Evolutionary conservation across 768 basidiomycete genomes (phyloP).

Genomic region (Sarcodon aspratus): DNA sequence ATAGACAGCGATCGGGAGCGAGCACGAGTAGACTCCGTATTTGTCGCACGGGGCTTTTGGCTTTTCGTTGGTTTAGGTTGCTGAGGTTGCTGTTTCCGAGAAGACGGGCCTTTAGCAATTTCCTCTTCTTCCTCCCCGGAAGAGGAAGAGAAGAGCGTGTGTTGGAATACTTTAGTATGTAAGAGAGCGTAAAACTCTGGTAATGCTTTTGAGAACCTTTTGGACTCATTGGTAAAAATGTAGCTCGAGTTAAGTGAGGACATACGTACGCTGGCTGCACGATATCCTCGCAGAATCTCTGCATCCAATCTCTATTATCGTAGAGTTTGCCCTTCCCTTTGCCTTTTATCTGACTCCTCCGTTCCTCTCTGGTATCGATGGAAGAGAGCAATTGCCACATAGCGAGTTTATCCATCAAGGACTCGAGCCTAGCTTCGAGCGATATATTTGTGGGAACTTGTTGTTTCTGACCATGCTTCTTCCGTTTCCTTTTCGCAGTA

Average conservation of each 20-base stretch:
- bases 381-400: slow-evolving; percentile 55
- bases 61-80: neutral
- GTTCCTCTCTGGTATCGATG: slow-evolving; percentile 15
- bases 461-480: slow-evolving; percentile 4
- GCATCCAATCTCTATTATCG: slow-evolving; percentile 54
- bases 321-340: slow-evolving; percentile 9
- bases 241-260: neutral
- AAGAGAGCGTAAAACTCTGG: slow-evolving; percentile 47
- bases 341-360: slow-evolving; percentile 10
- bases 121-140: slow-evolving; percentile 28
- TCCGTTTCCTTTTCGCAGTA: slow-evolving; percentile 8
- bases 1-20: slow-evolving; percentile 37
- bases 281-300: slow-evolving; percentile 53
- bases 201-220: slow-evolving; percentile 43
- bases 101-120: neutral
- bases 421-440: slow-evolving; percentile 48
- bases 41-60: slow-evolving; percentile 3
- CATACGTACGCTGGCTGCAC: slow-evolving; percentile 52
- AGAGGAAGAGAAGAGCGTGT: slow-evolving; percentile 33
- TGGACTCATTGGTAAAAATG: slow-evolving; percentile 1
- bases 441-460: slow-evolving; percentile 6
- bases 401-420: slow-evolving; percentile 70
- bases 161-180: slow-evolving; percentile 54
- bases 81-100: neutral
- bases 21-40: slow-evolving; percentile 39